Evolutionary conservation across 306 rosid genomes (phyloP).

Genomic region (Castanopsis chinensis): DNA sequence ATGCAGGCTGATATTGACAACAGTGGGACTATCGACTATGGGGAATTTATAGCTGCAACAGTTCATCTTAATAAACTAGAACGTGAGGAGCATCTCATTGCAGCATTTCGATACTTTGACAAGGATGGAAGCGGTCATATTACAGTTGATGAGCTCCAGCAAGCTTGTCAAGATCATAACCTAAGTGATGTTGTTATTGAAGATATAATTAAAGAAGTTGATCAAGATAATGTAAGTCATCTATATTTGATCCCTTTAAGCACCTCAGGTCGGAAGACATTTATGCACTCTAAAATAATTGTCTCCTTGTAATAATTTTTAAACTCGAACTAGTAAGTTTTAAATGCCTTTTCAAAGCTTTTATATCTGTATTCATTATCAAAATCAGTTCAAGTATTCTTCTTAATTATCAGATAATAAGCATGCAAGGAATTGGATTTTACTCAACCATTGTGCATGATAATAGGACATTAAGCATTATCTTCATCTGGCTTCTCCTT

Average conservation of each 20-base stretch:
- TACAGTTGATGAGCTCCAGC: constrained; percentile 96
- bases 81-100: constrained; percentile 93
- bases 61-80: constrained; percentile 96
- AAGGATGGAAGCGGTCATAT: constrained; percentile 94
- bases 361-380: not conserved
- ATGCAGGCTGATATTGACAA: constrained; percentile 95
- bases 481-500: not conserved
- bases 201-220: constrained; percentile 89
- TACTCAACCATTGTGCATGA: not conserved
- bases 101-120: constrained; percentile 89
- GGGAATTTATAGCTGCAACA: constrained; percentile 95
- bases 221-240: constrained; percentile 88
- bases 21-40: constrained; percentile 95
- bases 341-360: not conserved
- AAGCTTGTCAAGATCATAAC: constrained; percentile 87
- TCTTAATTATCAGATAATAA: not conserved
- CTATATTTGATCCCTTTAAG: constrained; percentile 3
- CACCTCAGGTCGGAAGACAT: not conserved
- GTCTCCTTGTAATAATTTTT: not conserved
- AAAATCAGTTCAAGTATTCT: not conserved
- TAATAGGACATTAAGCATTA: not conserved
- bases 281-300: not conserved
- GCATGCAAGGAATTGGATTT: not conserved
- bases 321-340: not conserved
- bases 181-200: constrained; percentile 84